Base-by-base conservation (phyloP, 2,329 filamentous ascomycete genomes). In the Neonectria coccinea region DNA sequence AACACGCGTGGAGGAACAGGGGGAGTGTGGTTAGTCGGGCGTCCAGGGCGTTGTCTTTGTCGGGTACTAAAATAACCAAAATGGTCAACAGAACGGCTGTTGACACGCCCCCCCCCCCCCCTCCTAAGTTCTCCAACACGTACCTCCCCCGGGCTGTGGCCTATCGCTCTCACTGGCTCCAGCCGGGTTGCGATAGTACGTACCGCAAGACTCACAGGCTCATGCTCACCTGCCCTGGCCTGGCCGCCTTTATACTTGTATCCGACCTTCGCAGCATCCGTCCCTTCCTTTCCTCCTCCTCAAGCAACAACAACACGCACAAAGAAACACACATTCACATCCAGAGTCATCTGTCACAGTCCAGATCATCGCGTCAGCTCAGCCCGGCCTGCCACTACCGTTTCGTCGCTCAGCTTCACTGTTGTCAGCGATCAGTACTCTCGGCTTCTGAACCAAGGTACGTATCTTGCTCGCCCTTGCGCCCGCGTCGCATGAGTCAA, bases 341-440 rank as follows among this genome's bases (percentile, higher is more conserved):
- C 79, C 80, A 86, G 85, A 86, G 82, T 85, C 82, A 82, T 80
- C 81, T 83, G 85, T 88, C 86, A 86, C 86, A 86, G 86, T 84
- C 82, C 80, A 78, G 85, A 84, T 84, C 79, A 80, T 87, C 85
- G 82, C 85, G 80, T 79, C 85, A 86, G 85, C 83, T 77, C 70
- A 74, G 73, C 71, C 74, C 75, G 70, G 71, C 70, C 72, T 72
- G 73, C 74, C 69, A 68, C 60, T 69, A 70, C 73, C 73, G 67
- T 67, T 67, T 70, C 67, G 61, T 71, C 64, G 68, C 66, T 67
- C 67, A 69, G 65, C 71, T 68, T 66, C 64, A 68, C 59, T 65
- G 65, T 72, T 71, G 71, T 59, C 61, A 74, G 70, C 72, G 66
- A 71, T 68, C 65, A 64, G 60, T 71, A 51, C 66, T 61, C 63